A percentile compares a stretch with the other conserved stretches of the same genome.
Evolutionary conservation across 2,329 filamentous ascomycete genomes (phyloP).

Genomic region (Calonectria hawksworthii): DNA sequence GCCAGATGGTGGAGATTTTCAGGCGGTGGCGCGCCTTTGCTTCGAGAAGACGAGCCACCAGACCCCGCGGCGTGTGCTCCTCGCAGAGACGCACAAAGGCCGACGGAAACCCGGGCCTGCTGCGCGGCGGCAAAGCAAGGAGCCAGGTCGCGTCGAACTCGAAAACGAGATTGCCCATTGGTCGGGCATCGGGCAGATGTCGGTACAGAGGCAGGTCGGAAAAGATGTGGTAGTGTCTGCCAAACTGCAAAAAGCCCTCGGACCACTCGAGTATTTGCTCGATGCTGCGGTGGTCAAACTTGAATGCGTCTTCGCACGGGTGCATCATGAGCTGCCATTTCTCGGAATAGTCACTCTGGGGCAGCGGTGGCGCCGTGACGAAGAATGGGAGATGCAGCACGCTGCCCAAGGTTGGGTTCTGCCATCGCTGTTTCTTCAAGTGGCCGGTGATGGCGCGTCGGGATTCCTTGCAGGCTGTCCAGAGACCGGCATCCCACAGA

Average conservation of each 20-base stretch:
- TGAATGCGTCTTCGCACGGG: neutral
- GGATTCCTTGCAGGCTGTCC: slow-evolving; percentile 4
- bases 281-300: neutral
- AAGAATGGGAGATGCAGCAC: neutral
- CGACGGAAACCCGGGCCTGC: neutral
- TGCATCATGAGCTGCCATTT: slow-evolving; percentile 1
- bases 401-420: neutral
- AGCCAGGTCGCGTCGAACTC: slow-evolving; percentile 4
- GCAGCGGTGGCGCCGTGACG: neutral
- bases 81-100: neutral
- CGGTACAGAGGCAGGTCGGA: neutral
- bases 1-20: neutral
- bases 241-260: neutral
- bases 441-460: neutral
- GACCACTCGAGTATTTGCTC: neutral
- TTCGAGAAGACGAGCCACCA: neutral
- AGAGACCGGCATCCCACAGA: slow-evolving; percentile 11
- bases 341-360: neutral
- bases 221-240: neutral
- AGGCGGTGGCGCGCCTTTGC: neutral
- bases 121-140: neutral
- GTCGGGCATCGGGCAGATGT: neutral
- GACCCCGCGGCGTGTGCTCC: neutral
- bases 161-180: neutral
- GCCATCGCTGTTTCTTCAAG: neutral